These are phyloP conservation scores for Apostasia shenzhenica DNA, from an alignment of 106 monocot species.

Conservation along the genomic window DNA sequence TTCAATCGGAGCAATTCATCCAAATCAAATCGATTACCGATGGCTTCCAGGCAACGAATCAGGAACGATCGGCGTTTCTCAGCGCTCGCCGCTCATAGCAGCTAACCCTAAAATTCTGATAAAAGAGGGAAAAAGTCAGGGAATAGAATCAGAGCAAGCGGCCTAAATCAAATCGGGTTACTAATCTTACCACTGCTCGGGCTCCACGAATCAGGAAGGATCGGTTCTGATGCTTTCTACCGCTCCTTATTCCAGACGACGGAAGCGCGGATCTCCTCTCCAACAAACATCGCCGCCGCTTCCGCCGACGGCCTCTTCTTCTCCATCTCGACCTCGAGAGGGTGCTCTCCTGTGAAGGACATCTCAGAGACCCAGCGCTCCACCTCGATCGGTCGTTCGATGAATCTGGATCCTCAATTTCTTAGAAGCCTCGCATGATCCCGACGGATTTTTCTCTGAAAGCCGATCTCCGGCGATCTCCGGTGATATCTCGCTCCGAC, in stretches of 20 bases:
- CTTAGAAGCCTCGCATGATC: background rate
- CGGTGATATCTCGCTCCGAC: too few species aligned
- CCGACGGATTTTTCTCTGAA: background rate
- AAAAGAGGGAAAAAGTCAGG: background rate
- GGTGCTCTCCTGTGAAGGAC: background rate
- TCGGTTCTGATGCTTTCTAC: too few species aligned
- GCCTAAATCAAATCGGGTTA: too few species aligned
- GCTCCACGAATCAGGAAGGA: background rate
- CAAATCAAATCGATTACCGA: background rate
- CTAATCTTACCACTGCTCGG: too few species aligned
- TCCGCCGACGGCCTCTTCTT: background rate
- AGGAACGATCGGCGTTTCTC: background rate
- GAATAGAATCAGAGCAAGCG: background rate
- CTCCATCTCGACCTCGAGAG: background rate
- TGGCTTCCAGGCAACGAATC: background rate
- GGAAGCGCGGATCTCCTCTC: background rate
- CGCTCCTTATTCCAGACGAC: too few species aligned
- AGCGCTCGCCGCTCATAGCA: too few species aligned
- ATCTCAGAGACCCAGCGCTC: background rate
- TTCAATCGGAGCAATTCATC: too few species aligned
- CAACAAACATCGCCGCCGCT: background rate
- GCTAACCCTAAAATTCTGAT: background rate
- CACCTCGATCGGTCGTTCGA: too few species aligned
- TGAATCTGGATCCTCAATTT: too few species aligned
- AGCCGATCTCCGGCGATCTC: background rate